phyloP scores from a whole-genome alignment of 345 rosid species.

The Viola odorata region DNA sequence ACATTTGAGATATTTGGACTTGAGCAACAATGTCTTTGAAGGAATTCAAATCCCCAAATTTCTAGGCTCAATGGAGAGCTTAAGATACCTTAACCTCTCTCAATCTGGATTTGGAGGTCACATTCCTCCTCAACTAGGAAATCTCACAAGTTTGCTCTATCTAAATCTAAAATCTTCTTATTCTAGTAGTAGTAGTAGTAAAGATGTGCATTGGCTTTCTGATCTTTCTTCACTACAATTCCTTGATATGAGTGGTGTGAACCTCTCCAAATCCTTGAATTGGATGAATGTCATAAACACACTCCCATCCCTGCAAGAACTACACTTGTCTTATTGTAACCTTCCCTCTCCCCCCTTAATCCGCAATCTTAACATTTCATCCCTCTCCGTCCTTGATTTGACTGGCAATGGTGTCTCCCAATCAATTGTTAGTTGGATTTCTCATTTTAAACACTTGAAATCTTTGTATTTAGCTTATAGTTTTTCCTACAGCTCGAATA shows the following conservation, averaged over 20 bases:
- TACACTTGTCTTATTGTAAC: background rate
- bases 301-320: conserved; percentile 16
- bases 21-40: conserved; percentile 16
- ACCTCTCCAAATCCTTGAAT: conserved; percentile 10
- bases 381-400: conserved; percentile 24
- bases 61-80: conserved; percentile 8
- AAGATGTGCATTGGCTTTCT: conserved; percentile 25
- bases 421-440: conserved; percentile 15
- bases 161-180: conserved; percentile 6
- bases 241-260: conserved; percentile 13
- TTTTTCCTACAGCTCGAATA: background rate
- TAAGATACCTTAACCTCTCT: conserved; percentile 22
- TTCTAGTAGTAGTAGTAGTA: background rate
- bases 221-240: conserved; percentile 11
- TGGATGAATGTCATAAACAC: conserved; percentile 6
- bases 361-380: conserved; percentile 10
- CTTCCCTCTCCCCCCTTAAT: background rate
- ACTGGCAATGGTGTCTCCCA: background rate
- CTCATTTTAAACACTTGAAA: conserved; percentile 3
- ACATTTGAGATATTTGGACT: conserved; percentile 15
- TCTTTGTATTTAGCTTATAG: conserved; percentile 6
- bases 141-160: conserved; percentile 20
- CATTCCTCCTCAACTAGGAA: conserved; percentile 23
- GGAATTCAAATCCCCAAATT: conserved; percentile 9
- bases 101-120: conserved; percentile 13